These are phyloP conservation scores for Delonix regia DNA, from an alignment of 306 rosid genomes.

Conservation along the genomic window DNA sequence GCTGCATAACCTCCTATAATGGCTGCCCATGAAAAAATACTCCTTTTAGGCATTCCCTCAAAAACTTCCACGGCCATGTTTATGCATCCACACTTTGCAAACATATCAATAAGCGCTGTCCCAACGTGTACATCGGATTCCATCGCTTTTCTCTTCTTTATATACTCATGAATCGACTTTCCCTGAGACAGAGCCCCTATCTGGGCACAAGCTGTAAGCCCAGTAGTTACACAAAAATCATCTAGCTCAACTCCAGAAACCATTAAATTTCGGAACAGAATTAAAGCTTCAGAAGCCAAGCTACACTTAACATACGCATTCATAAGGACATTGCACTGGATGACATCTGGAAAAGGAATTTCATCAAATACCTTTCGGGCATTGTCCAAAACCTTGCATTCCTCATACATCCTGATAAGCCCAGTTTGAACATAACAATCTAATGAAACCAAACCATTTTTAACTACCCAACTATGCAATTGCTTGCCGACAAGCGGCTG, in stretches of 20 bases:
- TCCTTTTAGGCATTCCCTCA: slow-evolving; percentile 43
- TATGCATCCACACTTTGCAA: slow-evolving; percentile 50
- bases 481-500: slow-evolving; percentile 32
- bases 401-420: slow-evolving; percentile 29
- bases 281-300: slow-evolving; percentile 42
- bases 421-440: slow-evolving; percentile 46
- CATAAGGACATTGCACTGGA: slow-evolving; percentile 53
- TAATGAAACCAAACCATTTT: slow-evolving; percentile 41
- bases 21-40: slow-evolving; percentile 54
- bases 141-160: slow-evolving; percentile 37
- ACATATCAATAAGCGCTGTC: slow-evolving; percentile 53
- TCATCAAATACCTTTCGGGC: slow-evolving; percentile 49
- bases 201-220: slow-evolving; percentile 44
- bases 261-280: slow-evolving; percentile 37
- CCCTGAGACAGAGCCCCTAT: slow-evolving; percentile 49
- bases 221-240: slow-evolving; percentile 45
- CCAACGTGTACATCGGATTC: slow-evolving; percentile 36
- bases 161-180: slow-evolving; percentile 49
- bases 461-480: slow-evolving; percentile 40
- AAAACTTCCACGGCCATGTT: slow-evolving; percentile 50
- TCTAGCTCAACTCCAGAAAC: slow-evolving; percentile 37
- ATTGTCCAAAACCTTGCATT: slow-evolving; percentile 36
- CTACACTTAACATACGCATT: slow-evolving; percentile 40
- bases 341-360: slow-evolving; percentile 42
- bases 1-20: slow-evolving; percentile 47